Evolutionary conservation across 176 grass and related monocot species (phyloP), one percentile per base, ranked within the genome.

Genomic region (Carex pumila): DNA sequence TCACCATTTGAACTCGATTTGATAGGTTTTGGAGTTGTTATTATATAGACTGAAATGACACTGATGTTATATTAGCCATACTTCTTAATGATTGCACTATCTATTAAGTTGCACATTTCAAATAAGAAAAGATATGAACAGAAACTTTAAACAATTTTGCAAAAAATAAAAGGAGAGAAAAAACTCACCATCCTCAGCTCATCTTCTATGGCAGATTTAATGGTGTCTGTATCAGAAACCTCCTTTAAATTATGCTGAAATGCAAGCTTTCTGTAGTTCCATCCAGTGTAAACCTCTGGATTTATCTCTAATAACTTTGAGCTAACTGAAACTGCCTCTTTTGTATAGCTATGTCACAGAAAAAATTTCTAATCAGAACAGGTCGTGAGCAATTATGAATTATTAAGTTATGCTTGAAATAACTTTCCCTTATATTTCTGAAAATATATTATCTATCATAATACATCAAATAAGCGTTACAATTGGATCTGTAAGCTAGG

Each of bases 201-300:
- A 60, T 80, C 69, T 3, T 95, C 87, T 18, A 95, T 60, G 3
- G 82, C 22, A 59, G 91, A 92, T 83, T 83, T 93, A 82, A 98
- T 61, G 18, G 79, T 49, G 45, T 93, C 86, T 1, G 83, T 73
- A 43, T 93, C 92, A 34, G 84, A 82, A 65, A 92, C 84, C 32
- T 90, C 91, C 17, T 88, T 85, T 5, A 95, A 79, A 63, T 92
- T 95, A 84, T 93, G 92, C 59, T 89, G 86, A 49, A 94, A 63
- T 5, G 95, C 88, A 49, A 95, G 92, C 86, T 98, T 98, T 53
- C 95, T 81, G 66, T 95, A 95, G 86, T 98, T 98, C 95, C 95
- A 95, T 6, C 86, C 89, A 2, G 89, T 95, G 80, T 93, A 93
- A n/a, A 92, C 65, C 62, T 98, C 95, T 43, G 95, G 95, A 53